phyloP scores from a whole-genome alignment of 2,329 filamentous ascomycete genomes.

The Emydomyces testavorans region DNA sequence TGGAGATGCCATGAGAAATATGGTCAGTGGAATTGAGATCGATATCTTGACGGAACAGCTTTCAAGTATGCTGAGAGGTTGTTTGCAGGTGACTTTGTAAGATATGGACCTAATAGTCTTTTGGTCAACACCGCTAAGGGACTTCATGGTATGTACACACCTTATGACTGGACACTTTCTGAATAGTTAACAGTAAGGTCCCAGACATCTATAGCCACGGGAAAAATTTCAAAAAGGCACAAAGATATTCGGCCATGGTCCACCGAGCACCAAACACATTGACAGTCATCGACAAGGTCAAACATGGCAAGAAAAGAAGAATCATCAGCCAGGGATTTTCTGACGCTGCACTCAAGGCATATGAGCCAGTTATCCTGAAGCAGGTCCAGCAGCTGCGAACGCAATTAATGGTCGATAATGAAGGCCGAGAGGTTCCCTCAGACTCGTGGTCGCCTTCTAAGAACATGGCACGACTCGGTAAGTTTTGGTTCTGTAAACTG shows the following conservation, averaged over 20 bases:
- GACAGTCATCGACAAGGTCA: constrained; percentile 15
- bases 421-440: constrained; percentile 7
- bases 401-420: constrained; percentile 14
- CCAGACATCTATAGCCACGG: constrained; percentile 25
- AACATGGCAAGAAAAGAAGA: constrained; percentile 19
- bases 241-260: constrained; percentile 30
- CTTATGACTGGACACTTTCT: neutral
- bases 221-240: constrained; percentile 22
- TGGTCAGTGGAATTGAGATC: constrained; percentile 31
- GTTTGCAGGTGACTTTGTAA: constrained; percentile 46
- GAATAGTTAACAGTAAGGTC: neutral
- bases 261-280: constrained; percentile 9
- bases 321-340: constrained; percentile 23
- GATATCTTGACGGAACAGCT: too few relatives aligned
- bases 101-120: constrained; percentile 65
- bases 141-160: constrained; percentile 37
- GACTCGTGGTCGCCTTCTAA: constrained; percentile 33
- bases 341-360: constrained; percentile 40
- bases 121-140: constrained; percentile 64
- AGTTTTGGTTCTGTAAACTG: constrained; percentile 12
- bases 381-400: constrained; percentile 30
- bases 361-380: constrained; percentile 55
- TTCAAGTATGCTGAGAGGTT: too few relatives aligned
- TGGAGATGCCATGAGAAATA: constrained; percentile 17
- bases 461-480: constrained; percentile 38